phyloP scores from a whole-genome alignment of 1,284 basidiomycete genomes.

The Grifola frondosa region DNA sequence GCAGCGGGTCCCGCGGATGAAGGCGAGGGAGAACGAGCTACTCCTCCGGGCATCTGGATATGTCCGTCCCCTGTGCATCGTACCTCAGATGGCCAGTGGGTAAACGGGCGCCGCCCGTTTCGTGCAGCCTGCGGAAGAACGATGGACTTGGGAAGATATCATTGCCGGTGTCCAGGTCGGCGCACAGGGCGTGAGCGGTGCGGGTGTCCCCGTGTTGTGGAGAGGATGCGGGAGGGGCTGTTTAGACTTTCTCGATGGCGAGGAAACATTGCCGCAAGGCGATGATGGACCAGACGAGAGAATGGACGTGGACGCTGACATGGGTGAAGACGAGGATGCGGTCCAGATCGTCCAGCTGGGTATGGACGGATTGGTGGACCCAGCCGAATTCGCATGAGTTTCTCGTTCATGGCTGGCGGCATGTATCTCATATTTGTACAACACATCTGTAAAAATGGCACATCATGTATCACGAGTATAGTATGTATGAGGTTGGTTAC shows the following conservation, averaged over 20 bases:
- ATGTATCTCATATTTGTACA: no score
- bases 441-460: no score
- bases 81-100: slow-evolving; percentile 10
- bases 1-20: neutral
- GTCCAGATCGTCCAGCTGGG: no score
- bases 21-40: slow-evolving; percentile 14
- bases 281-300: no score
- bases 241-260: slow-evolving; percentile 49
- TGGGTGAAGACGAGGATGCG: no score
- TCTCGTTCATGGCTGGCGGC: no score
- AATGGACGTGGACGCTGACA: no score
- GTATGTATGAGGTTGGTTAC: no score
- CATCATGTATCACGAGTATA: no score
- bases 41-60: slow-evolving; percentile 34
- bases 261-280: no score
- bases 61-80: slow-evolving; percentile 57
- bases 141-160: slow-evolving; percentile 61
- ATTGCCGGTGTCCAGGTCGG: slow-evolving; percentile 55
- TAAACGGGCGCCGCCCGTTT: slow-evolving; percentile 40
- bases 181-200: slow-evolving; percentile 26
- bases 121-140: slow-evolving; percentile 57
- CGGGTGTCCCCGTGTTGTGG: slow-evolving; percentile 63
- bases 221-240: slow-evolving; percentile 64
- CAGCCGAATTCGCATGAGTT: no score
- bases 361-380: no score